A percentile compares a stretch with the other conserved stretches of the same genome.
These are phyloP conservation scores for Wickerhamomyces queroliae DNA, from an alignment of 805 yeast genomes.

Conservation along the genomic window DNA sequence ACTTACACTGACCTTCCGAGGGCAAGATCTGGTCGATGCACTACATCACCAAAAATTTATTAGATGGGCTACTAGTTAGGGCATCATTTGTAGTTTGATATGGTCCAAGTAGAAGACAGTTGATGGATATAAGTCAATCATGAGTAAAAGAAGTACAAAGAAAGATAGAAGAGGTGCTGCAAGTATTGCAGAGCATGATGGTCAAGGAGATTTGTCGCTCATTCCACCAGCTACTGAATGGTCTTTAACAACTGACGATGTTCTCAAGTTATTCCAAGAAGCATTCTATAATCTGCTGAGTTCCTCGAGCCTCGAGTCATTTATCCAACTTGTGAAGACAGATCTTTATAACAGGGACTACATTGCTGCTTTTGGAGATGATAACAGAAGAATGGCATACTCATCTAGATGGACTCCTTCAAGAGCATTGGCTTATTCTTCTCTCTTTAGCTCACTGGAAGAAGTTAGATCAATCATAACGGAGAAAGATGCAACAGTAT, in stretches of 20 bases:
- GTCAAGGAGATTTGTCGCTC: slow-evolving; percentile 2
- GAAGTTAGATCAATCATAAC: slow-evolving; percentile 33
- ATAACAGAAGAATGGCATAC: slow-evolving; percentile 66
- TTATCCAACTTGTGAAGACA: slow-evolving; percentile 66
- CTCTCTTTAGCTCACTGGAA: slow-evolving; percentile 51
- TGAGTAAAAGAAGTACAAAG: slow-evolving; percentile 3
- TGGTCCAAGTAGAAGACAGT: no score
- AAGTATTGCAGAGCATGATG: neutral
- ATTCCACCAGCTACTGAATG: slow-evolving; percentile 15
- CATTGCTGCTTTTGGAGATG: slow-evolving; percentile 57
- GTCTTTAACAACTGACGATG: slow-evolving; percentile 18
- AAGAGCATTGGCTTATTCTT: slow-evolving; percentile 67
- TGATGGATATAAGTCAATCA: neutral
- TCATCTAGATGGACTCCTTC: slow-evolving; percentile 85
- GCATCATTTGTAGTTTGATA: no score
- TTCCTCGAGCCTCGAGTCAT: slow-evolving; percentile 22
- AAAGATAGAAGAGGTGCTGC: slow-evolving; percentile 1
- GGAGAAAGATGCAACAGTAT: slow-evolving; percentile 29
- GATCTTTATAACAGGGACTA: slow-evolving; percentile 69
- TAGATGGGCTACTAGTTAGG: neutral
- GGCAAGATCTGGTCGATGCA: no score
- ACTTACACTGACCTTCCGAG: neutral
- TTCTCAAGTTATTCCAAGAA: slow-evolving; percentile 15
- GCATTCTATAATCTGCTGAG: slow-evolving; percentile 17
- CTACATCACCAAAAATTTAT: neutral